phyloP scores from a whole-genome alignment of 139 green algal species.

The Zygnema circumcarinatum region DNA sequence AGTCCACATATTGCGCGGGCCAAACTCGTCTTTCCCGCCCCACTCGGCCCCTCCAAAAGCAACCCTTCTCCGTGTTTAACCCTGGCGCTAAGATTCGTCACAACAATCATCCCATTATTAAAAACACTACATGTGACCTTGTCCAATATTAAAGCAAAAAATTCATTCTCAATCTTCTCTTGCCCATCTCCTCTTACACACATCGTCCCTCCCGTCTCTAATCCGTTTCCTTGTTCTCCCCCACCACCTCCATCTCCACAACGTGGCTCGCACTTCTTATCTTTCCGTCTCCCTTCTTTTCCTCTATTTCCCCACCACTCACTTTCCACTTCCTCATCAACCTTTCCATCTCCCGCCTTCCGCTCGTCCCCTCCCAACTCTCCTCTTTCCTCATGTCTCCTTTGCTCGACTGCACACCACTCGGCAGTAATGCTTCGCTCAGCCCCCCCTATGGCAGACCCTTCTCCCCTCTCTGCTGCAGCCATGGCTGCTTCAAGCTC shows the following conservation, averaged over 20 bases:
- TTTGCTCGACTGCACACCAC: background rate
- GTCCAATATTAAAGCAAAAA: background rate
- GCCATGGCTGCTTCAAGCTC: constrained; percentile 38
- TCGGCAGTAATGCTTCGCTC: background rate
- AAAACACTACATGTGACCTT: background rate
- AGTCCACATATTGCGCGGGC: too few species aligned
- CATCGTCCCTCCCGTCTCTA: background rate
- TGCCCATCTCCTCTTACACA: background rate
- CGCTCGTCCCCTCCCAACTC: background rate
- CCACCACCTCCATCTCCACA: background rate
- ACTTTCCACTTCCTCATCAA: background rate
- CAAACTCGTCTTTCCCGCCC: constrained; percentile 33
- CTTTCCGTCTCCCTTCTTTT: background rate
- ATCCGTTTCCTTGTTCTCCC: background rate
- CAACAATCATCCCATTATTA: background rate
- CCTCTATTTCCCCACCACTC: background rate
- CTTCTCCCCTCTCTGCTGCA: background rate
- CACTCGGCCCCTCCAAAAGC: constrained; percentile 31
- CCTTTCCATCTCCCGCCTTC: background rate
- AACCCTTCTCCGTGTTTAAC: background rate
- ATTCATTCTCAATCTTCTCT: too few species aligned
- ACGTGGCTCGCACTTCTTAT: too few species aligned
- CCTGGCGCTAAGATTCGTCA: background rate
- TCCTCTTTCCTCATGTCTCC: background rate
- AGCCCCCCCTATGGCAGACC: background rate